phyloP scores from a whole-genome alignment of 345 rosid species.

The Hibiscus trionum region DNA sequence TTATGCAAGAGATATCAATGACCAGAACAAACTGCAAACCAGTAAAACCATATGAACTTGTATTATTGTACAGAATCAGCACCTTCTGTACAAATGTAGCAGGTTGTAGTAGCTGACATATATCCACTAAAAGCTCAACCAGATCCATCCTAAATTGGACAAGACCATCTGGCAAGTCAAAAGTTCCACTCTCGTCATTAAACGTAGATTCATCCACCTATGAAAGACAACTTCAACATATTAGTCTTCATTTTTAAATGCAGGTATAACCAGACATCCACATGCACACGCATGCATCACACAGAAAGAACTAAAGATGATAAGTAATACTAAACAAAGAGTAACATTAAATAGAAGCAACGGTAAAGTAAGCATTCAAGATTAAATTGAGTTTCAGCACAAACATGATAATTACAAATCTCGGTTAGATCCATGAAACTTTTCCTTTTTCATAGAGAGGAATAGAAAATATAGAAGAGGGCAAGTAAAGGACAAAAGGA shows the following conservation, averaged over 20 bases:
- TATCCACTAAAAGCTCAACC: constrained; percentile 80
- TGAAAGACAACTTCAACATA: constrained; percentile 6
- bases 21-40: background rate
- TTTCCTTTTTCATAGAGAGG: background rate
- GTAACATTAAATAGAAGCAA: background rate
- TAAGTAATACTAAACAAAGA: background rate
- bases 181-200: constrained; percentile 43
- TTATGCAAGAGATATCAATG: background rate
- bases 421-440: background rate
- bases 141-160: constrained; percentile 79
- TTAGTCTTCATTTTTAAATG: constrained; percentile 5
- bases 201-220: constrained; percentile 82
- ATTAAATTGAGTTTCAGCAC: background rate
- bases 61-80: constrained; percentile 14
- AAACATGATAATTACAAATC: constrained; percentile 5
- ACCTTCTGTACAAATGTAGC: constrained; percentile 69
- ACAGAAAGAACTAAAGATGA: background rate
- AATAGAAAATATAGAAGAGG: background rate
- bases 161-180: constrained; percentile 82
- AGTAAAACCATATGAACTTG: background rate
- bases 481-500: constrained; percentile 8
- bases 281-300: background rate
- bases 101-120: constrained; percentile 74
- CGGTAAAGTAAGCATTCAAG: background rate
- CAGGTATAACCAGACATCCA: background rate